phyloP scores from a whole-genome alignment of 2,329 filamentous ascomycete genomes.

The Fusarium bulbicola region DNA sequence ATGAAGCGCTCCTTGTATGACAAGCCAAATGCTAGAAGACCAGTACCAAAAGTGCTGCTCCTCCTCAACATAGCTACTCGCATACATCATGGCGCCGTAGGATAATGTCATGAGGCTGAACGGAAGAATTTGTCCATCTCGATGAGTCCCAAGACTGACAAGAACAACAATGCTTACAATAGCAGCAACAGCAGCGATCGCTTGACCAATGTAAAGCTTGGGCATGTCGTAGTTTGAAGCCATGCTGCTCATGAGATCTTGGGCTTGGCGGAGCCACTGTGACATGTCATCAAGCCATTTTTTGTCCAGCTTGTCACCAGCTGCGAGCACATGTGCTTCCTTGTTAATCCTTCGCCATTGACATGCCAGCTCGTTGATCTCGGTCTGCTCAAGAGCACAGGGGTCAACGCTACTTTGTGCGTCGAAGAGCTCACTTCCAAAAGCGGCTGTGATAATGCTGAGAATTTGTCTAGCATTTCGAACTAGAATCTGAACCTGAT shows the following conservation, averaged over 20 bases:
- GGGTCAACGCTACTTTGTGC: slow-evolving; percentile 46
- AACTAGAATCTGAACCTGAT: slow-evolving; percentile 74
- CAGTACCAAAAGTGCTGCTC: slow-evolving; percentile 99
- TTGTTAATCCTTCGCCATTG: slow-evolving; percentile 63
- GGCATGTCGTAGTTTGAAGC: slow-evolving; percentile 90
- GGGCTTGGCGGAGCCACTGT: slow-evolving; percentile 75
- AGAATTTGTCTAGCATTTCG: slow-evolving; percentile 85
- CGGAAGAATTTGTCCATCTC: slow-evolving; percentile 45
- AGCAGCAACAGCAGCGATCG: slow-evolving; percentile 47
- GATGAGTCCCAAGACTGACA: slow-evolving; percentile 14
- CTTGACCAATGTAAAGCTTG: slow-evolving; percentile 62
- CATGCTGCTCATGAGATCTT: slow-evolving; percentile 84
- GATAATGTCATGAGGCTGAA: slow-evolving; percentile 63
- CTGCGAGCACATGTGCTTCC: slow-evolving; percentile 37
- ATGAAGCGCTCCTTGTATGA: slow-evolving; percentile 60
- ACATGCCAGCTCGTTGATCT: slow-evolving; percentile 71
- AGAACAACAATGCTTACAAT: slow-evolving; percentile 23
- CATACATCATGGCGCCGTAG: slow-evolving; percentile 94
- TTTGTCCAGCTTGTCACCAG: slow-evolving; percentile 44
- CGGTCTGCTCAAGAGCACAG: slow-evolving; percentile 46
- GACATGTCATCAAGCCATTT: slow-evolving; percentile 56
- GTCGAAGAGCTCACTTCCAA: slow-evolving; percentile 60
- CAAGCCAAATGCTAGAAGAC: slow-evolving; percentile 76
- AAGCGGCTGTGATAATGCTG: slow-evolving; percentile 78
- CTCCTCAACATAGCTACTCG: slow-evolving; percentile 96